Conservation (phyloP, 805 yeast species). For the Zygosaccharomyces bisporus region DNA sequence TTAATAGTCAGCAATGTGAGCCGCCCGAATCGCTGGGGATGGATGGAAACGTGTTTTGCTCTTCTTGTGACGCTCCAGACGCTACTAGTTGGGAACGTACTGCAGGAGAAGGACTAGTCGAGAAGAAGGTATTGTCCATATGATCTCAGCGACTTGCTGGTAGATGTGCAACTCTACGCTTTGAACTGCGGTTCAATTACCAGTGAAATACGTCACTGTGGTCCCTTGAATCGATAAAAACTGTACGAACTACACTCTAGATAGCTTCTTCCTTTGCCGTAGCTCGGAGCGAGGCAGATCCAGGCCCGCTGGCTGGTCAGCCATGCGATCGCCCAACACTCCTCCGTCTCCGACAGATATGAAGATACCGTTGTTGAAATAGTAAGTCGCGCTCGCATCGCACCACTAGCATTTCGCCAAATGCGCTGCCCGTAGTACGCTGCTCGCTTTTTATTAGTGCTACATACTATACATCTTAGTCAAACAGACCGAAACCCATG, state of each 20-base stretch:
- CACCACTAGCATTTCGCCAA: not conserved
- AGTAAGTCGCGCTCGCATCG: not conserved
- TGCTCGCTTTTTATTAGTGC: conserved; percentile 6
- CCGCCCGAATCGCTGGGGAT: conserved; percentile 2
- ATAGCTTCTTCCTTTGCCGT: no score
- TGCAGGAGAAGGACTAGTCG: no score
- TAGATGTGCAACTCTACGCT: not conserved
- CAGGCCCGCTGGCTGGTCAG: no score
- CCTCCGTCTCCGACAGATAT: no score
- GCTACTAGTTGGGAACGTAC: not conserved
- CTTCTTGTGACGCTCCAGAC: no score
- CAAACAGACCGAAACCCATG: conserved; percentile 91
- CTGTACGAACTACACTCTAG: no score
- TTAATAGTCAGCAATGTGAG: conserved; percentile 4
- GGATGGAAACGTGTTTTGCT: not conserved
- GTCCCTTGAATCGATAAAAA: no score
- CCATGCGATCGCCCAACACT: no score
- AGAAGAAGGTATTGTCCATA: no score
- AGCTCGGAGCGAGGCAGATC: no score
- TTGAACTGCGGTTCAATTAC: not conserved
- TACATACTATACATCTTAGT: conserved; percentile 43
- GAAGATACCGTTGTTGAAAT: not conserved
- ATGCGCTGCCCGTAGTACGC: not conserved
- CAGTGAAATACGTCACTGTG: no score
- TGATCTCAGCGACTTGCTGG: no score